These are phyloP conservation scores for Prunus fruticosa DNA, from an alignment of 306 rosid species.

Conservation along the genomic window DNA sequence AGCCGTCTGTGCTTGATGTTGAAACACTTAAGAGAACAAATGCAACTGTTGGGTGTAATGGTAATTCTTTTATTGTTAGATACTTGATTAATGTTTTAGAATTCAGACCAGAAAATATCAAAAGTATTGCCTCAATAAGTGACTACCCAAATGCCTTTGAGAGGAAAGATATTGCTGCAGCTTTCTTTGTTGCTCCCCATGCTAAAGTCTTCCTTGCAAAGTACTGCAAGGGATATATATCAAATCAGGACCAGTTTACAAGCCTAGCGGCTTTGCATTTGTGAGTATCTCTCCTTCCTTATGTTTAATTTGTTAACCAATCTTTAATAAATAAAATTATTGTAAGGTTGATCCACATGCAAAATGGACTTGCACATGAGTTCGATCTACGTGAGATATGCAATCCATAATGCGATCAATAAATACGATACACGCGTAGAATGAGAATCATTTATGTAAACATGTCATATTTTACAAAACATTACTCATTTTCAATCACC, in stretches of 20 bases:
- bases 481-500: no score
- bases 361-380: no score
- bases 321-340: background rate
- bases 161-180: constrained; percentile 46
- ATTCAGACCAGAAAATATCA: constrained; percentile 35
- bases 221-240: constrained; percentile 44
- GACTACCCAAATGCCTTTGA: constrained; percentile 52
- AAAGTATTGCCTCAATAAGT: constrained; percentile 23
- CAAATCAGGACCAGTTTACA: constrained; percentile 35
- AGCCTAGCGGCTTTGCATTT: constrained; percentile 59
- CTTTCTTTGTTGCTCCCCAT: constrained; percentile 62
- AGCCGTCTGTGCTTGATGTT: constrained; percentile 45
- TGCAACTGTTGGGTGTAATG: constrained; percentile 50
- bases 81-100: constrained; percentile 34
- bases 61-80: constrained; percentile 45
- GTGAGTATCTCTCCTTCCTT: constrained; percentile 22
- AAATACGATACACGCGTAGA: no score
- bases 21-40: constrained; percentile 41
- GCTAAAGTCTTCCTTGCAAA: constrained; percentile 60
- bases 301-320: background rate
- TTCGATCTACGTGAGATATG: no score
- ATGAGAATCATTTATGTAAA: no score
- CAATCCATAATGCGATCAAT: no score
- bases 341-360: no score
- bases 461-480: no score